Percentiles rank a stretch among this genome's conserved stretches.
phyloP scores from a whole-genome alignment of 345 rosid genomes.

The Dipteronia sinensis region DNA sequence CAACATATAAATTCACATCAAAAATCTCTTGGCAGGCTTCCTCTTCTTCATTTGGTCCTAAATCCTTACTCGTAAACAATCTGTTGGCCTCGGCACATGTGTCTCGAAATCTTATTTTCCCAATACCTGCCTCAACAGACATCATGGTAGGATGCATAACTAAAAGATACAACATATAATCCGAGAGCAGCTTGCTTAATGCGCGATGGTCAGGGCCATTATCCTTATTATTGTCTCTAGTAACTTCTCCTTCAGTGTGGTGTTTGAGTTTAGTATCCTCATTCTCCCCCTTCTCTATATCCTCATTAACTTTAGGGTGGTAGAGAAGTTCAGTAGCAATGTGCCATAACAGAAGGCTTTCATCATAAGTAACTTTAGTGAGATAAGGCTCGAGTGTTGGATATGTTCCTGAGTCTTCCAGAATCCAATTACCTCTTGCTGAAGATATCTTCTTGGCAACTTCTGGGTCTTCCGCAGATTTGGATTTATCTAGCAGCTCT shows the following conservation, averaged over 20 bases:
- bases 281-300: no score
- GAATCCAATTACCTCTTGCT: constrained; percentile 59
- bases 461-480: not conserved
- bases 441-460: constrained; percentile 36
- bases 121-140: constrained; percentile 52
- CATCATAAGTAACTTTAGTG: constrained; percentile 28
- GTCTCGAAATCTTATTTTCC: constrained; percentile 49
- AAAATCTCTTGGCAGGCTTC: constrained; percentile 28
- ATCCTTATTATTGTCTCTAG: not conserved
- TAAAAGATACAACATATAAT: constrained; percentile 65
- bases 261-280: no score
- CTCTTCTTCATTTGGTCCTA: not conserved
- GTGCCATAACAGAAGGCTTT: no score
- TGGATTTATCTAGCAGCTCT: no score
- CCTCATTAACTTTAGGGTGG: constrained; percentile 38
- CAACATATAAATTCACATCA: constrained; percentile 27
- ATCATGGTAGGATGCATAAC: constrained; percentile 45
- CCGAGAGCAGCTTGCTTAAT: constrained; percentile 50
- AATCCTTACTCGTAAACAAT: constrained; percentile 33
- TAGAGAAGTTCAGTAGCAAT: no score
- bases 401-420: constrained; percentile 25
- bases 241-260: constrained; percentile 31
- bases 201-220: not conserved
- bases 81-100: constrained; percentile 43
- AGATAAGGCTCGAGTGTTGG: constrained; percentile 35